These are phyloP conservation scores for Hericium alpestre DNA, from an alignment of 768 basidiomycete species.

Conservation along the genomic window DNA sequence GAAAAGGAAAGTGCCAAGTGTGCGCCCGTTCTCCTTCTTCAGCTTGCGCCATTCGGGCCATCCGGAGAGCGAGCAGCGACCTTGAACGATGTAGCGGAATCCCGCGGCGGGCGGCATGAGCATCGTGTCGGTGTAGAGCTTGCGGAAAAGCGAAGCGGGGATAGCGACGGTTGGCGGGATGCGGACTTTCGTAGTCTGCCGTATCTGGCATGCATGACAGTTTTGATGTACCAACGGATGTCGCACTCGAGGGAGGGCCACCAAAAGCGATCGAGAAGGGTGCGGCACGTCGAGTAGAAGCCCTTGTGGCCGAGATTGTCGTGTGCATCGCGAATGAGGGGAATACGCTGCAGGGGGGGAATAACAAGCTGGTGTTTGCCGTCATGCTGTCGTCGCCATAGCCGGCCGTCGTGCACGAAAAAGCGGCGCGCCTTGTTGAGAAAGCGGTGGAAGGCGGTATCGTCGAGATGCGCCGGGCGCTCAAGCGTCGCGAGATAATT, in stretches of 20 bases:
- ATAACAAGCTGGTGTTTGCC: conserved; percentile 14
- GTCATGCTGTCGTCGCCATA: conserved; percentile 8
- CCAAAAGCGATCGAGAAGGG: conserved; percentile 14
- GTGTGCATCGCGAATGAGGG: conserved; percentile 8
- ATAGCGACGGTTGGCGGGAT: conserved; percentile 14
- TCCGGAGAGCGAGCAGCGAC: conserved; percentile 21
- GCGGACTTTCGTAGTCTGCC: conserved; percentile 12
- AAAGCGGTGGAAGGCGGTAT: background rate
- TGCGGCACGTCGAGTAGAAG: background rate
- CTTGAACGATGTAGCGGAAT: conserved; percentile 28
- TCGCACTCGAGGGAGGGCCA: conserved; percentile 17
- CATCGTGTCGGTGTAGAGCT: conserved; percentile 32
- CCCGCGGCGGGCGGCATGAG: conserved; percentile 25
- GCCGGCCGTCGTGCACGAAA: background rate
- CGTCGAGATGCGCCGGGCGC: background rate
- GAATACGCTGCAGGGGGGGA: background rate
- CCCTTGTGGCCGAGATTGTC: conserved; percentile 16
- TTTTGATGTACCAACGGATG: conserved; percentile 13
- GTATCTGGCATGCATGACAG: conserved; percentile 31
- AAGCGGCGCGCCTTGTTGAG: background rate
- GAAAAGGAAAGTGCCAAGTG: conserved; percentile 24
- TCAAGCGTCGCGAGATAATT: background rate
- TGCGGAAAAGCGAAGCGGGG: conserved; percentile 20
- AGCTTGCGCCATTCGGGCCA: conserved; percentile 25
- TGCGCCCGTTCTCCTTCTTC: conserved; percentile 17